phyloP scores from a whole-genome alignment of 2,329 filamentous ascomycete genomes.

The Apiospora aurea region DNA sequence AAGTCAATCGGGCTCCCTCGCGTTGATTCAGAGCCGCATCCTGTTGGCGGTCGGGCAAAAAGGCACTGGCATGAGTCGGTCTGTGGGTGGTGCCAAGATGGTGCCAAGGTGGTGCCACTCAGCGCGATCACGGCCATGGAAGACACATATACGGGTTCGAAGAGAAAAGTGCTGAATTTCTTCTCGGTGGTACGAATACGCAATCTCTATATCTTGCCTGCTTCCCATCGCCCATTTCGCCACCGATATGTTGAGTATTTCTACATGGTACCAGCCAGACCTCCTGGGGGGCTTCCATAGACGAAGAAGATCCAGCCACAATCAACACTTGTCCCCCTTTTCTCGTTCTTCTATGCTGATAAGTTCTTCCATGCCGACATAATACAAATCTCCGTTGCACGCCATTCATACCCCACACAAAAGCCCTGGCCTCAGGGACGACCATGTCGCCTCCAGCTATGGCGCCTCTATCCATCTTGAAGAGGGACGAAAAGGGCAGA shows the following conservation, averaged over 20 bases:
- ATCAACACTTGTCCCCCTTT: background rate
- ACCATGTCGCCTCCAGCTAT: background rate
- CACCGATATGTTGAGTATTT: background rate
- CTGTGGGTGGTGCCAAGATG: slow-evolving; percentile 6
- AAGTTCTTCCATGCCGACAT: too few species aligned
- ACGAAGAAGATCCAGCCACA: background rate
- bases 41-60: background rate
- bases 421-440: background rate
- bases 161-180: background rate
- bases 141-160: background rate
- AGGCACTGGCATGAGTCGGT: background rate
- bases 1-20: too few species aligned
- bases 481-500: background rate
- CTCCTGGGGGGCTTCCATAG: background rate
- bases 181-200: background rate
- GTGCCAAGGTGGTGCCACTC: background rate
- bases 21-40: background rate
- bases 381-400: background rate
- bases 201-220: background rate
- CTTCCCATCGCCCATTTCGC: background rate
- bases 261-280: background rate
- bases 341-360: too few species aligned
- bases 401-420: background rate
- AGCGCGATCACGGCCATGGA: background rate
- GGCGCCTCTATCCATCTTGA: background rate